phyloP scores from a whole-genome alignment of 75 land plant genomes.

The Chamaecyparis obtusa region DNA sequence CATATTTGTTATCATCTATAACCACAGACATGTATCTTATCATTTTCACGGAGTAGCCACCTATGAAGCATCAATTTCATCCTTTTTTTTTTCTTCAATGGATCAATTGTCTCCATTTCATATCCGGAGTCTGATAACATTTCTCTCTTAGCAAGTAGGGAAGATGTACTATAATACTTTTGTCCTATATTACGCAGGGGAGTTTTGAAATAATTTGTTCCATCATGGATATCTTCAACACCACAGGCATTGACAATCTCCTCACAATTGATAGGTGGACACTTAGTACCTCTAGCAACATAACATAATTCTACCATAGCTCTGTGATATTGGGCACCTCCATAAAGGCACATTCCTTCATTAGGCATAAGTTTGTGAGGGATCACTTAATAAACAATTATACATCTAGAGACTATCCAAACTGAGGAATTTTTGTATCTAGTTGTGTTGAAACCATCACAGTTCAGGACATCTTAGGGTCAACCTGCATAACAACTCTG shows the following conservation, averaged over 20 bases:
- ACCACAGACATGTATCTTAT: no score
- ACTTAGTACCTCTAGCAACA: conserved; percentile 85
- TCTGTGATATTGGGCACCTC: conserved; percentile 98
- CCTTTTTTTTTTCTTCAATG: conserved; percentile 38
- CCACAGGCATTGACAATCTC: conserved; percentile 99
- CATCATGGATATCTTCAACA: conserved; percentile 98
- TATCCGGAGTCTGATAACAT: background rate
- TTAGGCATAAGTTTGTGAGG: no score
- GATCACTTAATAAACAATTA: conserved; percentile 85
- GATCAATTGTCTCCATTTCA: conserved; percentile 6
- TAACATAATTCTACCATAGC: conserved; percentile 99
- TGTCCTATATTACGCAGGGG: conserved; percentile 43
- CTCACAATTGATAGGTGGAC: conserved; percentile 86
- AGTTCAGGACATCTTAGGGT: conserved; percentile 89
- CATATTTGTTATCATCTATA: no score
- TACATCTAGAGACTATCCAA: conserved; percentile 89
- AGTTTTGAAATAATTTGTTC: conserved; percentile 88
- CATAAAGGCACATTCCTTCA: conserved; percentile 98
- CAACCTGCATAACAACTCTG: conserved; percentile 96
- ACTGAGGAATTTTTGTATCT: conserved; percentile 95
- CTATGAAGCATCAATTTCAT: conserved; percentile 53
- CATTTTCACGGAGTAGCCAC: no score
- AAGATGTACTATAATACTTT: conserved; percentile 42
- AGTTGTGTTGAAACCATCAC: conserved; percentile 92
- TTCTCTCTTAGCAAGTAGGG: conserved; percentile 12